Percentiles rank a stretch among this genome's conserved stretches.
Evolutionary conservation across 1,284 basidiomycete genomes (phyloP).

Genomic region (Tylopilus sp.): DNA sequence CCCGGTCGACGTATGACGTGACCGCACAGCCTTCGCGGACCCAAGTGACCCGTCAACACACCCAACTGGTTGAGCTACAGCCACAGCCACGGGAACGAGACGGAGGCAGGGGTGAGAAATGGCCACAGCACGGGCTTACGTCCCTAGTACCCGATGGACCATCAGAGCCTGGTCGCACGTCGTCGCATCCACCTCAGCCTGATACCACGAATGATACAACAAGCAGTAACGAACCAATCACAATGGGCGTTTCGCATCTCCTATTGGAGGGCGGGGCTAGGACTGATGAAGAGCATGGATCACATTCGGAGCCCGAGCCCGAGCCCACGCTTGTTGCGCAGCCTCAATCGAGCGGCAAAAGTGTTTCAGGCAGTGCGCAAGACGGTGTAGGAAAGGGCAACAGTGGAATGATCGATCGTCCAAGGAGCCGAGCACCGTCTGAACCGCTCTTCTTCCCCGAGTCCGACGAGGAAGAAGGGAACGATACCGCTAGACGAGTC

Average conservation of each 20-base stretch:
- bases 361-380: background rate
- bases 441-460: slow-evolving; percentile 30
- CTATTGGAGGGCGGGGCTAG: background rate
- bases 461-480: slow-evolving; percentile 18
- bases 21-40: slow-evolving; percentile 23
- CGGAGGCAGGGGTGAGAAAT: slow-evolving; percentile 7
- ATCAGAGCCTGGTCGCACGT: background rate
- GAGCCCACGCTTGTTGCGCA: slow-evolving; percentile 28
- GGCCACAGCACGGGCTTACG: background rate
- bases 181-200: background rate
- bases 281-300: background rate
- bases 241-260: slow-evolving; percentile 11
- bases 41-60: slow-evolving; percentile 3
- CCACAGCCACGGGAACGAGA: too few species aligned
- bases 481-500: background rate
- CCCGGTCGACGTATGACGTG: slow-evolving; percentile 66
- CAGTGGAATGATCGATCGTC: slow-evolving; percentile 3
- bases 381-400: background rate
- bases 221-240: background rate
- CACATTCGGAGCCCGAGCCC: slow-evolving; percentile 5
- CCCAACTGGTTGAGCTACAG: too few species aligned
- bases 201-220: background rate
- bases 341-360: slow-evolving; percentile 10
- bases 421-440: slow-evolving; percentile 12
- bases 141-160: background rate